Percentiles rank a stretch among this genome's conserved stretches.
Conservation (phyloP, 257 asterid genomes). For the Thymus mandschuricus region DNA sequence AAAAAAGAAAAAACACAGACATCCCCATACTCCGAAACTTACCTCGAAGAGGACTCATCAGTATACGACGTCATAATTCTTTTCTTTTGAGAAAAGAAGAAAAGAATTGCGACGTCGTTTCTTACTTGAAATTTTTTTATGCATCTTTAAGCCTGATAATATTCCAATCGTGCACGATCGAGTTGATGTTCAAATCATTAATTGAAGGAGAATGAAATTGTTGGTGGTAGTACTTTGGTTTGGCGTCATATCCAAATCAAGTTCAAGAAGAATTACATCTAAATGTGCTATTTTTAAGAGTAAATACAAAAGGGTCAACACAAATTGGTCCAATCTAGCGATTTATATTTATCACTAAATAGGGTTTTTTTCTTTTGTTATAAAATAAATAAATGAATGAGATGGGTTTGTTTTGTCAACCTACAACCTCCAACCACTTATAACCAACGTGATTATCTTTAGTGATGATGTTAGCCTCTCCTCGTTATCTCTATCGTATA, state of each 20-base stretch:
- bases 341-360: background rate
- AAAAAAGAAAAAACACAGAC: background rate
- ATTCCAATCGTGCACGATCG: background rate
- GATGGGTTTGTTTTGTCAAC: background rate
- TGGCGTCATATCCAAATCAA: background rate
- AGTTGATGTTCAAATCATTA: background rate
- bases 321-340: background rate
- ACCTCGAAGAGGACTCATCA: background rate
- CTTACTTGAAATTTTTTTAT: no score
- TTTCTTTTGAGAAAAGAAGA: no score
- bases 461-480: background rate
- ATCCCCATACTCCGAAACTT: background rate
- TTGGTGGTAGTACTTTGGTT: constrained; percentile 12
- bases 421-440: constrained; percentile 28
- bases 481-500: background rate
- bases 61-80: background rate
- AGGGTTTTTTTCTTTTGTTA: background rate
- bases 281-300: background rate
- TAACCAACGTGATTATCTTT: background rate
- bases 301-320: background rate
- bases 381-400: background rate
- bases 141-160: background rate
- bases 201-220: background rate
- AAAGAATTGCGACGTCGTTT: no score
- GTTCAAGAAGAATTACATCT: background rate